Percentiles rank a stretch among this genome's conserved stretches.
Conservation (phyloP, 805 yeast genomes). For the Metschnikowia sp. region DNA sequence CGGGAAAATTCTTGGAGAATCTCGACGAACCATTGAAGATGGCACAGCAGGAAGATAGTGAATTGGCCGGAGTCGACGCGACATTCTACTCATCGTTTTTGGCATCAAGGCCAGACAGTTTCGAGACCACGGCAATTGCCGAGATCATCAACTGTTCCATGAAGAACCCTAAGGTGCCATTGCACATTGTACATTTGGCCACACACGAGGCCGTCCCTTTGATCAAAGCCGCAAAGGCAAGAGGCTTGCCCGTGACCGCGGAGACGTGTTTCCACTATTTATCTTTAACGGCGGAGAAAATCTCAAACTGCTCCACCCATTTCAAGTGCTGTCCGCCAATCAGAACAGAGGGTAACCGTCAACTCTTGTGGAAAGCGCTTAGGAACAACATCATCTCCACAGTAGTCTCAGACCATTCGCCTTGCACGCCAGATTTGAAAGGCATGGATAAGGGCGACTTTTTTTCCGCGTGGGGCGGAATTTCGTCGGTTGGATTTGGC, state of each 20-base stretch:
- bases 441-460: conserved; percentile 82
- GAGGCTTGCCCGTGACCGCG: conserved; percentile 65
- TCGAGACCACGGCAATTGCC: conserved; percentile 81
- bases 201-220: conserved; percentile 80
- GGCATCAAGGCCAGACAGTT: conserved; percentile 83
- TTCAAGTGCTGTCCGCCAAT: conserved; percentile 97
- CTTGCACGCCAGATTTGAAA: conserved; percentile 90
- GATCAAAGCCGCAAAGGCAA: conserved; percentile 58
- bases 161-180: conserved; percentile 55
- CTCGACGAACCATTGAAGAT: conserved; percentile 35
- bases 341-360: conserved; percentile 67
- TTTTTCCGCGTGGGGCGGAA: conserved; percentile 95
- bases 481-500: conserved; percentile 89
- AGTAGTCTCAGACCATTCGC: conserved; percentile 94
- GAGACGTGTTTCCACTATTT: conserved; percentile 95
- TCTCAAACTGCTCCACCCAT: conserved; percentile 74
- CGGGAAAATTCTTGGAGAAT: conserved; percentile 14
- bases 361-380: conserved; percentile 75
- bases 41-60: conserved; percentile 40
- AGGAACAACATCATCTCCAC: conserved; percentile 64
- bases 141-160: conserved; percentile 64
- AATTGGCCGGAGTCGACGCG: conserved; percentile 52
- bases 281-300: conserved; percentile 71
- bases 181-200: conserved; percentile 90
- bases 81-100: conserved; percentile 67